These are phyloP conservation scores for Lactarius psammicola DNA, from an alignment of 768 basidiomycete species.

Conservation along the genomic window DNA sequence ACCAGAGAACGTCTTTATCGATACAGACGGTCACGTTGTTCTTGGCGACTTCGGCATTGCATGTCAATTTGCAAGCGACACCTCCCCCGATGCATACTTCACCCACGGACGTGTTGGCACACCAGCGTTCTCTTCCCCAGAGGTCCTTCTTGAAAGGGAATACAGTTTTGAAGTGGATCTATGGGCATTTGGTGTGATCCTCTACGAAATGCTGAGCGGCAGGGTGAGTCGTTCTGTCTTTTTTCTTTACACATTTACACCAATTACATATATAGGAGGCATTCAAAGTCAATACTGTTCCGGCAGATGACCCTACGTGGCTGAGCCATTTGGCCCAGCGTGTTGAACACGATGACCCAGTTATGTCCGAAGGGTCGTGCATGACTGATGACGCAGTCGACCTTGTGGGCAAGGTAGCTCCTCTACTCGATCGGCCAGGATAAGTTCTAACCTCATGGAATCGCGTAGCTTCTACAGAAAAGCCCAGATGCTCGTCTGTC, in stretches of 20 bases:
- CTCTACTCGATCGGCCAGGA: not conserved
- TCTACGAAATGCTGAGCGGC: slow-evolving; percentile 23
- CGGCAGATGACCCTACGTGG: slow-evolving; percentile 11
- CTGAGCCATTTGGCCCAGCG: slow-evolving; percentile 3
- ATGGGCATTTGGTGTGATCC: slow-evolving; percentile 27
- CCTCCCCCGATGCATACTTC: slow-evolving; percentile 38
- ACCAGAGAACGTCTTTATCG: slow-evolving; percentile 95
- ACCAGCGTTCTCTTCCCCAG: slow-evolving; percentile 23
- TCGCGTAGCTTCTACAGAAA: slow-evolving; percentile 7
- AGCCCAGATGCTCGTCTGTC: slow-evolving; percentile 2
- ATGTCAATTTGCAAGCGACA: slow-evolving; percentile 85
- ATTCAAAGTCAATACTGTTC: slow-evolving; percentile 11
- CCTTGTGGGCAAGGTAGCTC: slow-evolving; percentile 9
- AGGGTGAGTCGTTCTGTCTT: not conserved
- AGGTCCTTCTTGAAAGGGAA: slow-evolving; percentile 10
- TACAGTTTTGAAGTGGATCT: slow-evolving; percentile 27
- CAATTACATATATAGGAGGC: slow-evolving; percentile 11
- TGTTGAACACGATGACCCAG: slow-evolving; percentile 8
- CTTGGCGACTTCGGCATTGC: slow-evolving; percentile 98
- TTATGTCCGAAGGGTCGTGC: not conserved
- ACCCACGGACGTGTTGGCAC: slow-evolving; percentile 18
- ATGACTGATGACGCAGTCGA: slow-evolving; percentile 21
- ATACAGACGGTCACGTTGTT: slow-evolving; percentile 76
- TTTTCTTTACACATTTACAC: not conserved
- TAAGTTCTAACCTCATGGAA: not conserved